Conservation (phyloP, 768 basidiomycete species). For the Suillus ampliporus region DNA sequence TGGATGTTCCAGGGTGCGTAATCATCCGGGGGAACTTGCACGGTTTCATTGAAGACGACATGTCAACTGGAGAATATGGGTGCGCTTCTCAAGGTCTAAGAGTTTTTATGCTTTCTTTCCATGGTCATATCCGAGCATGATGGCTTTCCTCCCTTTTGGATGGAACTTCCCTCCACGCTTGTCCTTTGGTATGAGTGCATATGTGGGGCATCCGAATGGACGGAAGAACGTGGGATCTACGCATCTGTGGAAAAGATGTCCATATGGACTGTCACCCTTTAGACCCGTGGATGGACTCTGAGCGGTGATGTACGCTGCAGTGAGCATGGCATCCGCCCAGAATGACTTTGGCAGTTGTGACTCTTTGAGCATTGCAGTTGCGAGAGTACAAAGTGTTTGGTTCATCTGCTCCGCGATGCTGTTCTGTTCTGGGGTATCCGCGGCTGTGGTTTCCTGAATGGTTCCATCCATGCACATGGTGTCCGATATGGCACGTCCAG, state of each 20-base stretch:
- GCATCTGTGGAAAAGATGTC: not conserved
- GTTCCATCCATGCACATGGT: conserved; percentile 1
- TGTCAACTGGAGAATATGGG: conserved; percentile 10
- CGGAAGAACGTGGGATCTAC: not conserved
- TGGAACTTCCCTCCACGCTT: conserved; percentile 6
- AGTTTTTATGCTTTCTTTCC: conserved; percentile 13
- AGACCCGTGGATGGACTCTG: conserved; percentile 25
- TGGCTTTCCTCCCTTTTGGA: conserved; percentile 4
- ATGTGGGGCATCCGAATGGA: conserved; percentile 8
- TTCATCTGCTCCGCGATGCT: conserved; percentile 37
- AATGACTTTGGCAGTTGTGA: conserved; percentile 27
- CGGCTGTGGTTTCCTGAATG: conserved; percentile 1
- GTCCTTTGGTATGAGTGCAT: conserved; percentile 7
- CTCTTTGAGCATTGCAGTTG: conserved; percentile 31
- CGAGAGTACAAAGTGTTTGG: conserved; percentile 28
- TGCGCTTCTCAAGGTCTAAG: not conserved
- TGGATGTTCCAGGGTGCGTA: not conserved
- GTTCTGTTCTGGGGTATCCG: conserved; percentile 24
- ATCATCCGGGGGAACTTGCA: not conserved
- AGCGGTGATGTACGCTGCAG: conserved; percentile 27
- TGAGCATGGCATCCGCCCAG: conserved; percentile 31
- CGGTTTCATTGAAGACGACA: conserved; percentile 9
- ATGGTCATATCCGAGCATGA: conserved; percentile 11
- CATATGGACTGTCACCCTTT: conserved; percentile 26
- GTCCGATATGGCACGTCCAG: not conserved